phyloP scores from a whole-genome alignment of 2,329 filamentous ascomycete species.

The Penicillium fuscoglaucum region DNA sequence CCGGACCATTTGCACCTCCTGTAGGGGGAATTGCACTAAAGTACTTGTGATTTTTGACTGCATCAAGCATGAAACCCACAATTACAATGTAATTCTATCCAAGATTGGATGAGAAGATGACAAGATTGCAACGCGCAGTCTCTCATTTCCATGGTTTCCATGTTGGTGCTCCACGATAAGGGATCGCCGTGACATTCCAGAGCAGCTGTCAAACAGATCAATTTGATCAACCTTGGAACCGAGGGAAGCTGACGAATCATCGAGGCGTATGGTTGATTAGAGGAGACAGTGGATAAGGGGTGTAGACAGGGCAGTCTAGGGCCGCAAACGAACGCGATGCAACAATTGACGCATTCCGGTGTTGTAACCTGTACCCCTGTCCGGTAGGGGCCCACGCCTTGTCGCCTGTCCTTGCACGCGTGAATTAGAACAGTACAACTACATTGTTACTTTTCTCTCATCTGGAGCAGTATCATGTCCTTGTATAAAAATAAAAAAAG shows the following conservation, averaged over 20 bases:
- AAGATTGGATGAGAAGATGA: background rate
- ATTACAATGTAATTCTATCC: background rate
- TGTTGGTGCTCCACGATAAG: constrained; percentile 11
- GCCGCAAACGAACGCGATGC: constrained; percentile 19
- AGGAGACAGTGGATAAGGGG: background rate
- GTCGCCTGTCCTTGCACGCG: background rate
- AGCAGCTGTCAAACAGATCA: constrained; percentile 15
- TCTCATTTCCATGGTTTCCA: constrained; percentile 23
- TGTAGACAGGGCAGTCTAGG: background rate
- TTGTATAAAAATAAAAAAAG: no score
- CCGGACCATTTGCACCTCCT: constrained; percentile 15
- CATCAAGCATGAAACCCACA: constrained; percentile 9
- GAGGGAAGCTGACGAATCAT: background rate
- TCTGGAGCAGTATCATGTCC: no score
- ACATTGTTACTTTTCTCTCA: background rate
- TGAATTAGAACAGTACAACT: background rate
- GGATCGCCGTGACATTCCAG: constrained; percentile 20
- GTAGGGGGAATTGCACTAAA: background rate
- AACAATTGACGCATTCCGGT: constrained; percentile 19
- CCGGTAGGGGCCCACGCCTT: constrained; percentile 6
- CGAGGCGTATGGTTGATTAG: background rate
- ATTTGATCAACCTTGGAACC: constrained; percentile 2
- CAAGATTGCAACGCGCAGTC: constrained; percentile 16
- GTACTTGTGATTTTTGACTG: constrained; percentile 2
- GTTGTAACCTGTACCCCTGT: constrained; percentile 17